Conservation (phyloP, 2,329 filamentous ascomycete species). For the Fusarium sp. region DNA sequence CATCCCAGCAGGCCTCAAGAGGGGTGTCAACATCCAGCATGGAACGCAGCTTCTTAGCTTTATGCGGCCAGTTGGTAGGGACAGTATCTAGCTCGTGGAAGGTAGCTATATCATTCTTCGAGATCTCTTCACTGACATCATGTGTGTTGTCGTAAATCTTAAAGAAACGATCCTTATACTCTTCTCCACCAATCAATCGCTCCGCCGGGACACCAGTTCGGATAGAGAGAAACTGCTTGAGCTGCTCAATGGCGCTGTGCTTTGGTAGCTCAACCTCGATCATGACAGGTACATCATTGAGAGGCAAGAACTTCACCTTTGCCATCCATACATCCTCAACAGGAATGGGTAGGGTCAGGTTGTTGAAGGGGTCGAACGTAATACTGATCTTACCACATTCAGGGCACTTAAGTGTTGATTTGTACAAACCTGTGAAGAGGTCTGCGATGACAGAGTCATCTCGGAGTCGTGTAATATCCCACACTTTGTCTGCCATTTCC, state of each 20-base stretch:
- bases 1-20: slow-evolving; percentile 64
- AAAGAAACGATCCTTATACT: slow-evolving; percentile 88
- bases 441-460: slow-evolving; percentile 97
- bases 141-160: slow-evolving; percentile 81
- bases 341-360: slow-evolving; percentile 90
- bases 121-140: slow-evolving; percentile 79
- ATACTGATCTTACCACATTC: slow-evolving; percentile 95
- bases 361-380: slow-evolving; percentile 98
- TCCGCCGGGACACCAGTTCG: slow-evolving; percentile 74
- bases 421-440: slow-evolving; percentile 97
- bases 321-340: slow-evolving; percentile 86
- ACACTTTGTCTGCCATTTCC: slow-evolving; percentile 87
- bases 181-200: slow-evolving; percentile 82
- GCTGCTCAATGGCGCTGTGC: slow-evolving; percentile 74
- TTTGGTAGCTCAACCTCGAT: slow-evolving; percentile 86
- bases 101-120: slow-evolving; percentile 73
- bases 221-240: slow-evolving; percentile 79
- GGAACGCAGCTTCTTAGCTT: slow-evolving; percentile 64
- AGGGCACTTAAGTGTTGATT: slow-evolving; percentile 95
- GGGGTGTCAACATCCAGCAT: slow-evolving; percentile 63
- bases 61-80: slow-evolving; percentile 82
- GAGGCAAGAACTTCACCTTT: slow-evolving; percentile 80
- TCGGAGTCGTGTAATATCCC: slow-evolving; percentile 90
- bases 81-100: slow-evolving; percentile 81
- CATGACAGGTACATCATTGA: slow-evolving; percentile 76